Evolutionary conservation across 108 stramenopile genomes (phyloP).

Genomic region (Licmophora abbreviata): DNA sequence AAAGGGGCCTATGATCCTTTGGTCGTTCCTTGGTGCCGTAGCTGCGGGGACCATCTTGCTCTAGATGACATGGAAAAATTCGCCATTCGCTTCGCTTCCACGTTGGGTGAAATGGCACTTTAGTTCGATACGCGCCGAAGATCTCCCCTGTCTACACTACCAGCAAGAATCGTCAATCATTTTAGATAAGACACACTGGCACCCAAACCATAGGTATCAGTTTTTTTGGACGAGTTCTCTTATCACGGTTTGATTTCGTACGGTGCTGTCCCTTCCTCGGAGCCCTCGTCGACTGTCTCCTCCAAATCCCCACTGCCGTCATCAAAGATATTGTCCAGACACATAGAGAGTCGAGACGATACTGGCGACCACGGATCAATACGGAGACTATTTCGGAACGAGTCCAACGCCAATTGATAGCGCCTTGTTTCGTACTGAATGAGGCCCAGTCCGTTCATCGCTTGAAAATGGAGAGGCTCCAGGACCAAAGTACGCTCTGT

Average conservation of each 20-base stretch:
- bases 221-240: neutral
- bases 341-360: constrained; percentile 41
- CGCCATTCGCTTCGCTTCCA: no score
- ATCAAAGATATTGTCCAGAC: constrained; percentile 21
- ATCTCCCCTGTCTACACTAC: no score
- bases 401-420: constrained; percentile 26
- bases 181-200: neutral
- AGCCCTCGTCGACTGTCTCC: neutral
- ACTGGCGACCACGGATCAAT: constrained; percentile 73
- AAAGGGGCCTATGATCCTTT: no score
- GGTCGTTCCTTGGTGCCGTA: no score
- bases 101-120: no score
- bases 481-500: constrained; percentile 45
- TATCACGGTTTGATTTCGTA: neutral
- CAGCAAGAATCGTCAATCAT: neutral
- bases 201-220: neutral
- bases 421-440: constrained; percentile 48
- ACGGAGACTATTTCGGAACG: constrained; percentile 51
- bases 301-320: neutral
- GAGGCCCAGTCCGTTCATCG: constrained; percentile 63
- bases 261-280: neutral
- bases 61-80: no score
- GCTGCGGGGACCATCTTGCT: no score
- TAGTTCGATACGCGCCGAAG: no score
- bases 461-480: constrained; percentile 54